Evolutionary conservation across 2,329 filamentous ascomycete genomes (phyloP).

Genomic region (Cladosporium sp.): DNA sequence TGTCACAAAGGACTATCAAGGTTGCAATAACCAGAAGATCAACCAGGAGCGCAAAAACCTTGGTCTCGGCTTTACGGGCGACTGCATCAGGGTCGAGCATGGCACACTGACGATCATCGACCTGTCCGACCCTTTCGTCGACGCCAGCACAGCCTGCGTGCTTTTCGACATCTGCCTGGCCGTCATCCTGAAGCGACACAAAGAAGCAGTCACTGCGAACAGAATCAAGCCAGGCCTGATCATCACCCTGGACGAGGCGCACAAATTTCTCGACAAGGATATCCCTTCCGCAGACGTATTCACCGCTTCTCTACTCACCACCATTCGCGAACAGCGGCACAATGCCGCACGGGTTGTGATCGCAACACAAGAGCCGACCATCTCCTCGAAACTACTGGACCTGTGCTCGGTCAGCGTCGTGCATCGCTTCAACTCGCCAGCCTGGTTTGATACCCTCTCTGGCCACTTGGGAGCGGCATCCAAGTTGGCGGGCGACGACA

Average conservation of each 20-base stretch:
- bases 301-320: constrained; percentile 37
- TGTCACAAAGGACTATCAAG: neutral
- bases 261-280: constrained; percentile 62
- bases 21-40: neutral
- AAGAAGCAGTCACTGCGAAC: neutral
- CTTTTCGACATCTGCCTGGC: constrained; percentile 69
- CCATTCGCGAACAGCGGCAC: constrained; percentile 69
- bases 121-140: constrained; percentile 67
- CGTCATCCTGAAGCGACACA: constrained; percentile 49
- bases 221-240: constrained; percentile 47
- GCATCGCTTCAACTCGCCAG: constrained; percentile 65
- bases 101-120: constrained; percentile 64
- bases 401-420: constrained; percentile 69
- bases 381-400: constrained; percentile 64
- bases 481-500: constrained; percentile 6
- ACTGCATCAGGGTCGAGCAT: neutral
- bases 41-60: neutral
- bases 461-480: constrained; percentile 46
- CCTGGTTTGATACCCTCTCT: constrained; percentile 52
- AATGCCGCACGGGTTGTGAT: constrained; percentile 63
- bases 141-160: constrained; percentile 61
- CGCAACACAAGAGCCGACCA: constrained; percentile 72
- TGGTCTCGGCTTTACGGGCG: neutral
- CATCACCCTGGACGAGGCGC: constrained; percentile 70
- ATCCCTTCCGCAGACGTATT: neutral